A percentile compares a stretch with the other conserved stretches of the same genome.
Conservation (phyloP, 2,329 filamentous ascomycete species). For the Aspergillus aculeatinus region DNA sequence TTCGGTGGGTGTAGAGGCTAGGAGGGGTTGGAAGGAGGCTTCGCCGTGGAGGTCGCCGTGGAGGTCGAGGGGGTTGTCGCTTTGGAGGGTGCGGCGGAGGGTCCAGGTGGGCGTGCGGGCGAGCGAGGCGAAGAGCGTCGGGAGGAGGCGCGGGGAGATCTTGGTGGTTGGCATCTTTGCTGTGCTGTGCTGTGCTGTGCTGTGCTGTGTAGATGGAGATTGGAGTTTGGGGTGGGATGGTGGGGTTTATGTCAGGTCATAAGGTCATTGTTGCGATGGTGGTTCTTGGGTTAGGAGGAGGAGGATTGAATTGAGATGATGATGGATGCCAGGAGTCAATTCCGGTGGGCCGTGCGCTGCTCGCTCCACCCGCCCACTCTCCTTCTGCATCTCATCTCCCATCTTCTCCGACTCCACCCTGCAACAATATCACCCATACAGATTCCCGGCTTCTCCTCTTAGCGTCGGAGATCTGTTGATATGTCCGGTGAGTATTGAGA, state of each 20-base stretch:
- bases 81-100: slow-evolving; percentile 40
- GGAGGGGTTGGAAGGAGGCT: slow-evolving; percentile 37
- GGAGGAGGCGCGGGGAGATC: slow-evolving; percentile 12
- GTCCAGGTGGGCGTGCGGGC: slow-evolving; percentile 32
- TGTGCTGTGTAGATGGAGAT: too few species aligned
- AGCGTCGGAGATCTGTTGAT: too few species aligned
- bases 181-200: not conserved
- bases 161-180: slow-evolving; percentile 14
- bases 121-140: slow-evolving; percentile 32
- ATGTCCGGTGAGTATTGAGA: too few species aligned
- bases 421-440: too few species aligned
- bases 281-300: too few species aligned
- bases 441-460: too few species aligned
- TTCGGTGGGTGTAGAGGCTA: slow-evolving; percentile 17
- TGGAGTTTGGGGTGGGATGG: not conserved
- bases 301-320: too few species aligned
- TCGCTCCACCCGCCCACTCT: too few species aligned
- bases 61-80: slow-evolving; percentile 42
- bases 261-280: not conserved
- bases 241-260: not conserved
- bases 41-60: slow-evolving; percentile 43
- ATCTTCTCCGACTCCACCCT: too few species aligned
- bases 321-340: too few species aligned
- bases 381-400: too few species aligned
- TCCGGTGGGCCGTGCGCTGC: too few species aligned